These are phyloP conservation scores for Hortaea werneckii DNA, from an alignment of 2,329 filamentous ascomycete genomes.

Conservation along the genomic window DNA sequence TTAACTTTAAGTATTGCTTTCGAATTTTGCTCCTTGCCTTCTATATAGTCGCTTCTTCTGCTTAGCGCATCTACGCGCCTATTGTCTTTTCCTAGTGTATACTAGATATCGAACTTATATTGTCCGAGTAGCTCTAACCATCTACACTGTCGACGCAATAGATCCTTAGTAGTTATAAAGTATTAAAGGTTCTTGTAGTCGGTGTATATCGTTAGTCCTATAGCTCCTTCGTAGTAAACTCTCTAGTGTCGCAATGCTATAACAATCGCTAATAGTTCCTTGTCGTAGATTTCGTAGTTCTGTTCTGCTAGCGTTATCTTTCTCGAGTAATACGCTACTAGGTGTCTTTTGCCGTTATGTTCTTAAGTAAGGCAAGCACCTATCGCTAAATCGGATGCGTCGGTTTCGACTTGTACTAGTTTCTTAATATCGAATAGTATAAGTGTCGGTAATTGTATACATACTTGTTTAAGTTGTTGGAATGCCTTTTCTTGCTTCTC, in stretches of 20 bases:
- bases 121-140: neutral
- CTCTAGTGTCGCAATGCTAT: conserved; percentile 12
- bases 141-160: conserved; percentile 10
- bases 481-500: conserved; percentile 1
- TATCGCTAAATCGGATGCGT: neutral
- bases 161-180: conserved; percentile 22
- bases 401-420: conserved; percentile 2
- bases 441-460: conserved; percentile 2
- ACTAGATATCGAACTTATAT: conserved; percentile 2
- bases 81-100: conserved; percentile 1
- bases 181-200: conserved; percentile 22
- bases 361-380: conserved; percentile 3
- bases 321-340: conserved; percentile 15
- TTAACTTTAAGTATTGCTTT: neutral
- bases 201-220: conserved; percentile 11
- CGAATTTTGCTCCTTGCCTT: neutral
- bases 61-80: neutral
- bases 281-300: conserved; percentile 29
- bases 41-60: conserved; percentile 1
- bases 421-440: conserved; percentile 6
- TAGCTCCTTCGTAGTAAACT: neutral
- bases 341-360: conserved; percentile 3
- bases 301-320: conserved; percentile 16
- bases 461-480: conserved; percentile 2
- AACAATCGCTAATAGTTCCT: conserved; percentile 28